Evolutionary conservation across 805 yeast genomes (phyloP), one percentile per base, ranked within the genome.

Genomic region (Teunomyces panamensis): DNA sequence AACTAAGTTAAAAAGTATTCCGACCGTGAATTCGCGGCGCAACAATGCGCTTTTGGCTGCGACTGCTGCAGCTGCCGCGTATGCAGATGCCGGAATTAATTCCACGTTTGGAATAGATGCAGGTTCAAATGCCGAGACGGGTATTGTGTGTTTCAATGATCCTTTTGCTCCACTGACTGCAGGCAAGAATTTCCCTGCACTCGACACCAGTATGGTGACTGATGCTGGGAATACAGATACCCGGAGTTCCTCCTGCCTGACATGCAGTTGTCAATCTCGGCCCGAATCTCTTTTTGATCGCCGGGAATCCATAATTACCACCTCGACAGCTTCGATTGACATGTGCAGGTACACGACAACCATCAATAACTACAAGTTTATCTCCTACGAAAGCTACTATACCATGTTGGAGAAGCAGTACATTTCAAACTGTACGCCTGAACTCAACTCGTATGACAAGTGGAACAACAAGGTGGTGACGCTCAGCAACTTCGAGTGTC

Each of bases 341-440:
- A 26, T 13, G 30, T 24, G 41, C 43, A 44, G 35, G 10, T 48
- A 30, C 8, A 39, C 42, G 26, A 46, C 49, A 8, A 39, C 37
- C 36, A 36, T 56, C 41, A 39, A 49, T 34, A 48, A 48, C 24
- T 46, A 36, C 26, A 50, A 52, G 36, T 47, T 55, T 9, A 35
- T 49, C 8, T 52, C 53, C 11, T 51, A 49, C 36, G 64, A 63
- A 8, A 49, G 48, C 11, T 48, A 45, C 27, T 52, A 58, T 27
- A 50, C 63, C 20, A 49, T 57, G 9, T 42, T 58, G 30, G 77
- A 72, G 45, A 66, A 68, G 52, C 65, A 61, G 46, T 70, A 64
- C 53, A 69, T 73, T 16, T 60, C 64, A 32, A 64, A 64, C 47
- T 71, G 77, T 51, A 53, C 71, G 9, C 75, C 74, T 1, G 58